Evolutionary conservation across 83 land plant species (phyloP), one percentile per base, ranked within the genome.

Genomic region (Isoetes engelmannii): DNA sequence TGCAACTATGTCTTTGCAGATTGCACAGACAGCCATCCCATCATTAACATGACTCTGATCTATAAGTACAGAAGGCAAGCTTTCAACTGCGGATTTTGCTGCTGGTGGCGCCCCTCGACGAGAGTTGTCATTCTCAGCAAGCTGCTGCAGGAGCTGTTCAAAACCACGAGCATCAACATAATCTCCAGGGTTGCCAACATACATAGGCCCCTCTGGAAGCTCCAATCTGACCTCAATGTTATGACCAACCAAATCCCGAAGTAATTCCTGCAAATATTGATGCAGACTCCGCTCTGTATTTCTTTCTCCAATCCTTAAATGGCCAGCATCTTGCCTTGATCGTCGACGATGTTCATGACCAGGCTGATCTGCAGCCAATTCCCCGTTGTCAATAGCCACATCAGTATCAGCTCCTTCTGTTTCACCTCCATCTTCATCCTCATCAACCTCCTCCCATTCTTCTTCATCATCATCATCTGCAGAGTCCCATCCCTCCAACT

Each of bases 1-100:
- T 28, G 13, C 18, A 45, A 87, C 28, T 43, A 48, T 80, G 69
- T 87, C 91, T 72, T 84, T 87, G 79, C 91, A 87, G 21, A 87
- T 83, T 2, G 91, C 84, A 70, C 91, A 87, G 20, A 76, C 51
- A 1, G 79, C 73, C 63, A 73, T 78, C 15, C 80, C 77, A 7
- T 66, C 65, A 8, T 71, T 73, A 42, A 79, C 45, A 43, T 87
- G 81, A 54, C 74, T 73, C 44, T 78, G 69, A 4, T 71, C 66
- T 57, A 84, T 37, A 45, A 69, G 57, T 49, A 87, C 76, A 7
- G 72, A 64, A 12, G 72, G 72, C 4, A 87, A 73, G 63, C 64
- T 77, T 45, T 82, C 80, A 12, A 87, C 72, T 12, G 79, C 82
- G 8, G 74, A 62, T 64, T 78, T 85, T 4, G 88, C 65, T 4